Evolutionary conservation across 768 basidiomycete species (phyloP).

Genomic region (Trametes meyenii): DNA sequence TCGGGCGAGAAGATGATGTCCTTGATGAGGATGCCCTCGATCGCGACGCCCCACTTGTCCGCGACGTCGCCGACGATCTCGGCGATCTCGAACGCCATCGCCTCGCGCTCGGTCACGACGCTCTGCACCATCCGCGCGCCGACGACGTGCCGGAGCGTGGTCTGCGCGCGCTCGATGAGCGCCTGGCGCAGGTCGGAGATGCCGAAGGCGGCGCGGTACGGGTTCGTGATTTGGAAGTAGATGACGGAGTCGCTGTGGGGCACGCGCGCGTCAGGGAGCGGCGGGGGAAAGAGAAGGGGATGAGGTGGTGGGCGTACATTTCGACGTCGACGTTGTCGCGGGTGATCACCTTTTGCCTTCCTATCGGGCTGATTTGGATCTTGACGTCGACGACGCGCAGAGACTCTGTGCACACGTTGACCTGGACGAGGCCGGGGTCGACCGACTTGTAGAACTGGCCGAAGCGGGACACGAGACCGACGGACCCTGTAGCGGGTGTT

Average conservation of each 20-base stretch:
- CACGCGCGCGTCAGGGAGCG: constrained; percentile 18
- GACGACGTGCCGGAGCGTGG: constrained; percentile 96
- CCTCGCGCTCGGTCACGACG: constrained; percentile 96
- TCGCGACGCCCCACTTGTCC: constrained; percentile 96
- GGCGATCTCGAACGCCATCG: constrained; percentile 94
- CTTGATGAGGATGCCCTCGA: constrained; percentile 95
- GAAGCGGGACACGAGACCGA: constrained; percentile 90
- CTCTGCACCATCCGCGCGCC: constrained; percentile 94
- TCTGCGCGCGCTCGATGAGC: constrained; percentile 84
- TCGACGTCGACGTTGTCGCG: constrained; percentile 96
- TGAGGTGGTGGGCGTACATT: constrained; percentile 55
- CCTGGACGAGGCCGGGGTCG: constrained; percentile 87
- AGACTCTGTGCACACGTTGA: constrained; percentile 93
- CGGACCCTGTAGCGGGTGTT: constrained; percentile 58
- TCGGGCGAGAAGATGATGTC: constrained; percentile 93
- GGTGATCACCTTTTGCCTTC: constrained; percentile 88
- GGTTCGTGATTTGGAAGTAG: constrained; percentile 88
- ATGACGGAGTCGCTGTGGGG: constrained; percentile 81
- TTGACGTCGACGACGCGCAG: constrained; percentile 91
- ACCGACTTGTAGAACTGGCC: constrained; percentile 97
- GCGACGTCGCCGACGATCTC: constrained; percentile 92
- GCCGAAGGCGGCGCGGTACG: constrained; percentile 93
- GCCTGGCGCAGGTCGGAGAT: constrained; percentile 89
- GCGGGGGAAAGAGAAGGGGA: constrained; percentile 3
- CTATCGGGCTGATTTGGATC: constrained; percentile 91